Evolutionary conservation across 345 rosid species (phyloP), one percentile per base, ranked within the genome.

Genomic region (Linum usitatissimum): DNA sequence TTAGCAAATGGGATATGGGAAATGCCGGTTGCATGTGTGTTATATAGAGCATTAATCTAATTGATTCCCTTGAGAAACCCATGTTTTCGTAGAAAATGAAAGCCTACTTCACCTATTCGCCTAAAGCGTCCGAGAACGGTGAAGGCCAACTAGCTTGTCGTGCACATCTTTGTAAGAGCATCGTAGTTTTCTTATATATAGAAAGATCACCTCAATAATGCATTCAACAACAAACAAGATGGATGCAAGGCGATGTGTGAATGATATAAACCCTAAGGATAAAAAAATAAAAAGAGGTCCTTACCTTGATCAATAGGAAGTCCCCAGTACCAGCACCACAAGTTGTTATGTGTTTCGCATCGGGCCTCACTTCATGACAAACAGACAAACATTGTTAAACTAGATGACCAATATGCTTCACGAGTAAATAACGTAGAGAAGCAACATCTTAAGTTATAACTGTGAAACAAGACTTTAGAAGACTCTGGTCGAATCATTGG

Each of bases 241-340:
- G n/a, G n/a, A n/a, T n/a, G n/a, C n/a, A n/a, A n/a, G n/a, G n/a
- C n/a, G n/a, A n/a, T n/a, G n/a, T n/a, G n/a, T n/a, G n/a, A n/a
- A n/a, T n/a, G n/a, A n/a, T n/a, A n/a, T n/a, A n/a, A n/a, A n/a
- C n/a, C n/a, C n/a, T n/a, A n/a, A 63, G 68, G 66, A 51, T 9
- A 12, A 18, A 40, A 51, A 6, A 66, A 17, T 6, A 63, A n/a
- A 12, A 42, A 57, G 19, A 60, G 63, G 6, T 63, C 60, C 21
- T 64, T 83, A 93, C 97, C 90, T 73, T 81, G 71, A 93, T 84
- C 76, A 85, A 76, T 73, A 93, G 76, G 64, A 83, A 93, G 31
- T 90, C 96, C 63, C 92, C 90, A 58, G 70, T 84, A 55, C 99
- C 97, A 68, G 96, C 84, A 64, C 96, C 90, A 40, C 99, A 93